Evolutionary conservation across 2,329 filamentous ascomycete genomes (phyloP).

Genomic region (Tolypocladium capitatum): DNA sequence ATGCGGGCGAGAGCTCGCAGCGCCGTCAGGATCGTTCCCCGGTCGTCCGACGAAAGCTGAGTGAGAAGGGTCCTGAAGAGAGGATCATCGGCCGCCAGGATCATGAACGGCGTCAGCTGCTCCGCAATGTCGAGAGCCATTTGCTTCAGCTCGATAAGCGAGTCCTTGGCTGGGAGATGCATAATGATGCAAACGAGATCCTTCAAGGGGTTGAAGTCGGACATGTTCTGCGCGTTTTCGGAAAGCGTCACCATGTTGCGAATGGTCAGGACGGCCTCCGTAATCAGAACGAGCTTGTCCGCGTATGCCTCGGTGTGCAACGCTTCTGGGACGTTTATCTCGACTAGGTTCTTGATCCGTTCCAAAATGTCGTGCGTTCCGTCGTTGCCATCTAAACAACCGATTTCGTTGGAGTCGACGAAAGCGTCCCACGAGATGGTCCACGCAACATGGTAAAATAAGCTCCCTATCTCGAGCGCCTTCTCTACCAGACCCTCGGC

Average conservation of each 20-base stretch:
- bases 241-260: slow-evolving; percentile 92
- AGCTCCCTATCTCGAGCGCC: slow-evolving; percentile 59
- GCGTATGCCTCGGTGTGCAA: slow-evolving; percentile 60
- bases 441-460: slow-evolving; percentile 79
- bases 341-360: slow-evolving; percentile 51
- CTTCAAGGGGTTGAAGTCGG: slow-evolving; percentile 60
- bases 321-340: slow-evolving; percentile 49
- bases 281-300: slow-evolving; percentile 61
- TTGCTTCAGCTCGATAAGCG: slow-evolving; percentile 74
- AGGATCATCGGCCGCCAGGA: slow-evolving; percentile 58
- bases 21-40: slow-evolving; percentile 68
- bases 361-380: slow-evolving; percentile 47
- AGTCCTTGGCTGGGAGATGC: slow-evolving; percentile 59
- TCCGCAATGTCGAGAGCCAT: slow-evolving; percentile 86
- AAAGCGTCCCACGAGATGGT: slow-evolving; percentile 52
- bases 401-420: slow-evolving; percentile 39
- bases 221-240: slow-evolving; percentile 75
- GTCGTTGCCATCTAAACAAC: slow-evolving; percentile 27
- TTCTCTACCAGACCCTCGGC: slow-evolving; percentile 82
- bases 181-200: slow-evolving; percentile 76
- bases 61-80: slow-evolving; percentile 63
- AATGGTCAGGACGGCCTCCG: slow-evolving; percentile 75
- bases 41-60: slow-evolving; percentile 56
- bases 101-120: slow-evolving; percentile 72
- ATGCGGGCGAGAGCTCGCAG: slow-evolving; percentile 75